Evolutionary conservation across 805 yeast genomes (phyloP), one percentile per base, ranked within the genome.

Genomic region (Ogataea kodamae): DNA sequence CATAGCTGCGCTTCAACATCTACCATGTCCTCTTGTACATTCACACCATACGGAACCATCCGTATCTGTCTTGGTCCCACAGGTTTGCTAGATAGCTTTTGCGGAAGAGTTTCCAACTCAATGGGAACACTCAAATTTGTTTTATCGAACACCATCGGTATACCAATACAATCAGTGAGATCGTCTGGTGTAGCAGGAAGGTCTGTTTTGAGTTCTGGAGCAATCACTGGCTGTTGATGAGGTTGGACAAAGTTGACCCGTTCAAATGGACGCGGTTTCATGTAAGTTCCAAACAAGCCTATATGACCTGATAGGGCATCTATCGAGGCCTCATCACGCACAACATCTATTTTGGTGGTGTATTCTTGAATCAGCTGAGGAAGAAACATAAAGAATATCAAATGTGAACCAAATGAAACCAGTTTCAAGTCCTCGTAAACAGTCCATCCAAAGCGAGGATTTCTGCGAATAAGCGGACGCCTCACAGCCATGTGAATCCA

Each of bases 371-470:
- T 46, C 10, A 52, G 28, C 5, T 57, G 52, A 16, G 61, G 61
- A 11, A 55, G 30, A 5, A 55, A 27, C 49, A 54, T 41, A 24
- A 54, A 54, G 40, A 55, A 55, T 6, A 55, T 48, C 29, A 55
- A 34, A 40, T 55, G 61, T 5, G 61, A 55, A 3, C 59, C 49
- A 43, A 52, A 55, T 5, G 61, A 55, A 18, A 53, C 45, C 6
- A 55, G 34, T 31, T 54, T 53, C 13, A 55, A 26, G 29, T 54
- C 59, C 27, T 54, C 57, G 30, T 40, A 48, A 8, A 46, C 51
- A 12, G 50, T 43, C 59, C 59, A 55, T 20, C 39, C 41, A 15
- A 28, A 12, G 7, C 26, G 21, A 18, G 42, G 21, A 15, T 25
- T 24, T 12, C 12, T 19, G 17, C 35, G 30, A 6, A 37, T 37